Evolutionary conservation across 202 grass and related monocot species (phyloP).

Genomic region (Zizania palustris): DNA sequence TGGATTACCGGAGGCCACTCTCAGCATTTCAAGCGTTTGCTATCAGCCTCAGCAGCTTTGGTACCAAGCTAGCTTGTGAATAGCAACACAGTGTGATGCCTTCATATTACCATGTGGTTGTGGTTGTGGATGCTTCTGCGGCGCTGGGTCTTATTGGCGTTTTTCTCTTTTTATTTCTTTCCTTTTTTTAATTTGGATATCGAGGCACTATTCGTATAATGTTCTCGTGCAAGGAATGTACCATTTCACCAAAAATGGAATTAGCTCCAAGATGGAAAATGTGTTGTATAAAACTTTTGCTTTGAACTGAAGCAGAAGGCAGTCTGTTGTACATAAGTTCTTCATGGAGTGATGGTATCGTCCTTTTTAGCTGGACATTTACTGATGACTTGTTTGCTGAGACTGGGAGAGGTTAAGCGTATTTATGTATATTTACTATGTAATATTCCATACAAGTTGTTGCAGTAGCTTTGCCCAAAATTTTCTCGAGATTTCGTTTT

Average conservation of each 20-base stretch:
- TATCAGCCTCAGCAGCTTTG: constrained; percentile 92
- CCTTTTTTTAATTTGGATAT: constrained; percentile 7
- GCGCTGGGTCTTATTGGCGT: constrained; percentile 7
- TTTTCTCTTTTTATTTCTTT: constrained; percentile 10
- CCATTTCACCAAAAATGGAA: constrained; percentile 25
- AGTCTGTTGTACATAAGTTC: constrained; percentile 4
- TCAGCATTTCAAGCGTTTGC: constrained; percentile 91
- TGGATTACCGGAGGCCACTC: constrained; percentile 88
- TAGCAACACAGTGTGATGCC: constrained; percentile 44
- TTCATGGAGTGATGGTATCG: constrained; percentile 6
- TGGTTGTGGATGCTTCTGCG: constrained; percentile 29
- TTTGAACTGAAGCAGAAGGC: constrained; percentile 18
- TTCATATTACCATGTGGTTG: constrained; percentile 29
- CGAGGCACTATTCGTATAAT: constrained; percentile 29
- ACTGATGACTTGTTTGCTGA: neutral
- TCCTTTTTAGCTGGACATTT: neutral
- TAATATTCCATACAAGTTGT: neutral
- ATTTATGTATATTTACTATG: neutral
- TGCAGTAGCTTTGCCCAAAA: neutral
- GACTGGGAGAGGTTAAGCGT: neutral
- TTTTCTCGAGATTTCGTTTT: neutral
- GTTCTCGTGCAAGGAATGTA: constrained; percentile 23
- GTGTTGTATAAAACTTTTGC: constrained; percentile 37
- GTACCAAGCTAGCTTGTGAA: constrained; percentile 94
- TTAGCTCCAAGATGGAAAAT: constrained; percentile 13